Percentiles rank a stretch among this genome's conserved stretches.
Conservation (phyloP, 129 eudicot genomes). For the Tagetes patula region DNA sequence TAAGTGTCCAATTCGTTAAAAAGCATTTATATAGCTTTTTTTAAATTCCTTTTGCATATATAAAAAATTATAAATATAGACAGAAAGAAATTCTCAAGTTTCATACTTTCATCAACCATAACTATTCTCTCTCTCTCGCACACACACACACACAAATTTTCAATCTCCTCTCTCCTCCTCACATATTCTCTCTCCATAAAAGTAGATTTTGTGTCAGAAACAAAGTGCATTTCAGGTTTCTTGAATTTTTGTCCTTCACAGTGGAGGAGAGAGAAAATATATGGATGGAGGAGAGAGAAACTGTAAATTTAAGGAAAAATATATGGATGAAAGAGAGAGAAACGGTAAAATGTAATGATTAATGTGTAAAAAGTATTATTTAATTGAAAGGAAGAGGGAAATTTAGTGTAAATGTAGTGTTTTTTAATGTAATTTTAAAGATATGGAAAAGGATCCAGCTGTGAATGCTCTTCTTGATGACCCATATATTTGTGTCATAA, state of each 20-base stretch:
- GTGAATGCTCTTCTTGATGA: slow-evolving; percentile 32
- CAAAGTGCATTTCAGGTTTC: slow-evolving; percentile 30
- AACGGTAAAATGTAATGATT: too few species aligned
- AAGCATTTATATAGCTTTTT: too few species aligned
- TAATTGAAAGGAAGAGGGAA: too few species aligned
- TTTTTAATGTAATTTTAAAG: too few species aligned
- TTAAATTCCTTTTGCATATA: neutral
- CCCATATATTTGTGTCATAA: slow-evolving; percentile 68
- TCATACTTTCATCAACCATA: neutral
- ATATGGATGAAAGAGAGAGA: too few species aligned
- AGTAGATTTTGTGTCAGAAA: slow-evolving; percentile 47
- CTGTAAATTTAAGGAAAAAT: too few species aligned
- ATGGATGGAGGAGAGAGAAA: too few species aligned
- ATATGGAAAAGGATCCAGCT: too few species aligned
- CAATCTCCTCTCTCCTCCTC: slow-evolving; percentile 21
- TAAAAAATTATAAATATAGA: too few species aligned
- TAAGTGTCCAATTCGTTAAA: neutral
- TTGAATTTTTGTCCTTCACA: slow-evolving; percentile 44
- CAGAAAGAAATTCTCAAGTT: slow-evolving; percentile 43
- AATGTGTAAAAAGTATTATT: too few species aligned
- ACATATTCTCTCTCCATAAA: slow-evolving; percentile 10
- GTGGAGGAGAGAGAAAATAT: too few species aligned
- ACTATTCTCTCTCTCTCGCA: neutral
- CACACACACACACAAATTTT: slow-evolving; percentile 37
- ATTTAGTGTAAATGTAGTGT: too few species aligned